Base-by-base conservation (phyloP, 202 grass and related monocot species). In the Setaria viridis region DNA sequence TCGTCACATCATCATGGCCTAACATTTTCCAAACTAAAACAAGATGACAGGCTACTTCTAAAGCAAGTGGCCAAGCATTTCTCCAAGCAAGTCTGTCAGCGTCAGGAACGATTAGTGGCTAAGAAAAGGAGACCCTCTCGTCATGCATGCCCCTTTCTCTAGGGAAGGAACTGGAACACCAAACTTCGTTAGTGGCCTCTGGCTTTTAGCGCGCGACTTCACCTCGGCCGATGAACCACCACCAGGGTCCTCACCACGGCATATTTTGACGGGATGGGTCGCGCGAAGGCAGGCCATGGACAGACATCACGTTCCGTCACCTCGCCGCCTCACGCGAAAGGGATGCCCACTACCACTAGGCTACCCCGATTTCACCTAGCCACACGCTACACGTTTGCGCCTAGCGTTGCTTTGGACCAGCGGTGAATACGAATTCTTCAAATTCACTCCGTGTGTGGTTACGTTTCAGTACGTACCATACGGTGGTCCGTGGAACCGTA, bases 331-430 rank as follows among this genome's bases (percentile, higher is more conserved):
- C 5, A 45, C 14, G 33, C 33, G 33, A 42, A 72, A 80, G 33
- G 43, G 55, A 50, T 56, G 65, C 10, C 87, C 84, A 86, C 84
- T 57, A 60, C 58, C 12, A 33, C 0, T 65, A 65, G 42, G 42
- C 42, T 9, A 54, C 43, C 49, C 43, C 12, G 7, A 39, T 67
- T 67, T 39, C 63, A 67, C 64, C 35, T 9, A 19, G 34, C 64
- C 64, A 68, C 65, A 43, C 35, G 8, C 58, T 21, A 13, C 25
- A 62, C 49, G 46, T 43, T 7, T 43, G 7, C 42, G 5, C 39
- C 39, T 25, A 25, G 25, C 25, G 25, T 25, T 25, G 25, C 3
- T 35, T 35, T 35, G 34, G 34, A 35, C 34, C 34, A 35, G 3
- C 34, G 34, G 34, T 35, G 34, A 35, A 35, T 3, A 35, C 3